Base-by-base conservation (phyloP, 306 rosid genomes). In the Acacia crassicarpa region DNA sequence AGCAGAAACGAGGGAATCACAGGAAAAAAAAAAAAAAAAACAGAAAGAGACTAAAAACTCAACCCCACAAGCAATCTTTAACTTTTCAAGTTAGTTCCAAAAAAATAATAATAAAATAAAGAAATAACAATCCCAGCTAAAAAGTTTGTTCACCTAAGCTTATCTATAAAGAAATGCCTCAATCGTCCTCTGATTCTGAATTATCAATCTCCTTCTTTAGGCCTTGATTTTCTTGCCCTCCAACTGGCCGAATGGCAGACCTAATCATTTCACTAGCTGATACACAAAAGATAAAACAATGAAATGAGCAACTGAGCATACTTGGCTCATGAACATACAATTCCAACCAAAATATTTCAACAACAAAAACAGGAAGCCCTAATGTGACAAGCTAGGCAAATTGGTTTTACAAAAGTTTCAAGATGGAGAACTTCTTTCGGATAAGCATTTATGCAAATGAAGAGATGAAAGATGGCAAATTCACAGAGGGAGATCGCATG, bases 211-310 rank as follows among this genome's bases (percentile, higher is more conserved):
- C 87, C 53, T 76, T 75, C 32, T 67, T 65, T 4, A 38, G 69
- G 66, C 76, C 81, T 41, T 5, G 72, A 49, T 59, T 74, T 70
- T 81, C 71, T 40, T 41, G 77, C 78, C 80, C 84, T 79, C 13
- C 80, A 77, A 35, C 81, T 22, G 81, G 87, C 67, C 45, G 85
- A 53, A 82, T 74, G 45, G 76, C 3, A 78, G 45, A 32, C 77
- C 79, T 77, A n/a, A 87, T 76, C 77, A 83, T 74, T 58, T 80
- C 73, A 56, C 72, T 84, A 58, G 77, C 87, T 89, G 90, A 78
- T 43, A 67, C 51, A 81, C 41, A 38, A 38, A 38, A 38, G 41
- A 38, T 56, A 65, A 68, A 63, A 72, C 17, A 38, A 74, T 9
- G 67, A 75, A 71, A 78, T 68, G 13, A 80, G 65, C 17, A 78